Conservation (phyloP, 352 stramenopile species). For the Pythium coloratum region DNA sequence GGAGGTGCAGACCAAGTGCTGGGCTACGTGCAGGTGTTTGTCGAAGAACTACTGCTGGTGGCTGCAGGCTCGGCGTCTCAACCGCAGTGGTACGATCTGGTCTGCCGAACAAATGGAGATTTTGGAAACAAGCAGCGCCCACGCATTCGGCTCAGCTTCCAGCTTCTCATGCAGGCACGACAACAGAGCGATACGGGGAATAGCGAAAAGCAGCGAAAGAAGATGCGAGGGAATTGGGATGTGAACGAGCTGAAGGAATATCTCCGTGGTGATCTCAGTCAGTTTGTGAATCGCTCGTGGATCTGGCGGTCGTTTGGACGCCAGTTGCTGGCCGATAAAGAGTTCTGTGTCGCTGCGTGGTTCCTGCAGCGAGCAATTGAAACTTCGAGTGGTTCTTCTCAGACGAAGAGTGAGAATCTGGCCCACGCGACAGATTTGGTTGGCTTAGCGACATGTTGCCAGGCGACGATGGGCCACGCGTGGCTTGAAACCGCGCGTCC, state of each 20-base stretch:
- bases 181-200: neutral
- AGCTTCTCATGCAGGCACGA: conserved; percentile 29
- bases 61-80: neutral
- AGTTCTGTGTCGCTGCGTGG: conserved; percentile 46
- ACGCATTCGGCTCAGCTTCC: conserved; percentile 29
- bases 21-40: conserved; percentile 40
- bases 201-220: conserved; percentile 1
- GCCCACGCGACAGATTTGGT: conserved; percentile 31
- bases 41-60: conserved; percentile 38
- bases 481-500: conserved; percentile 14
- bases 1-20: conserved; percentile 33
- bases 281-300: conserved; percentile 48
- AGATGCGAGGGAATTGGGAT: conserved; percentile 44
- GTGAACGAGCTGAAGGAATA: conserved; percentile 38
- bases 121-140: conserved; percentile 4
- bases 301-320: conserved; percentile 58
- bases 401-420: neutral
- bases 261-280: conserved; percentile 52
- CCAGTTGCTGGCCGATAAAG: conserved; percentile 42
- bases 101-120: conserved; percentile 1
- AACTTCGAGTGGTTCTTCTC: neutral
- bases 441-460: conserved; percentile 42
- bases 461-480: conserved; percentile 30
- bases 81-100: conserved; percentile 22
- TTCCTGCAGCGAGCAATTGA: conserved; percentile 39